Evolutionary conservation across 2,329 filamentous ascomycete genomes (phyloP).

Genomic region (Diaporthe helianthi): DNA sequence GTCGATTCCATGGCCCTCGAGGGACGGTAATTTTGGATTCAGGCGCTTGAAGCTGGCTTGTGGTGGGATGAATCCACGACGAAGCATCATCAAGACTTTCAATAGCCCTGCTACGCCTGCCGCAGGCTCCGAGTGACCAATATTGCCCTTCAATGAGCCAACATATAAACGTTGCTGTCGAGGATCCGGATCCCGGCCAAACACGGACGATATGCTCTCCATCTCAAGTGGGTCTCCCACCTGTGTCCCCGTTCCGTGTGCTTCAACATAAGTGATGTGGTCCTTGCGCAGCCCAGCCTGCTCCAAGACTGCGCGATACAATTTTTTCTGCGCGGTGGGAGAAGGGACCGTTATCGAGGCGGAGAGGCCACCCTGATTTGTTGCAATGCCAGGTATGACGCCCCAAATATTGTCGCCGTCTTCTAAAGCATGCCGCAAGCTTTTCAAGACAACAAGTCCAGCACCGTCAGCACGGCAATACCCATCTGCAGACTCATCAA

Average conservation of each 20-base stretch:
- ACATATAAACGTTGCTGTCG: too few species aligned
- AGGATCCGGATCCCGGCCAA: too few species aligned
- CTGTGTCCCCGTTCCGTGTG: background rate
- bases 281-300: too few species aligned
- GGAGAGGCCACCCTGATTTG: background rate
- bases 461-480: background rate
- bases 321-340: background rate
- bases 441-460: background rate
- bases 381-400: background rate
- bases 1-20: too few species aligned
- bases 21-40: too few species aligned
- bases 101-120: too few species aligned
- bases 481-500: background rate
- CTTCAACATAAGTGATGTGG: background rate
- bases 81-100: too few species aligned
- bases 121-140: too few species aligned
- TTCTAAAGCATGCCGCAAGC: background rate
- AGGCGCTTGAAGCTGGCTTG: too few species aligned
- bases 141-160: too few species aligned
- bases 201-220: too few species aligned
- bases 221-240: background rate
- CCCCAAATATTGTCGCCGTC: background rate
- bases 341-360: background rate
- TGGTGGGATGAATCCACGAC: too few species aligned
- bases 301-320: background rate